Percentiles rank a stretch among this genome's conserved stretches.
phyloP scores from a whole-genome alignment of 768 basidiomycete genomes.

The Mycena leptocephala region DNA sequence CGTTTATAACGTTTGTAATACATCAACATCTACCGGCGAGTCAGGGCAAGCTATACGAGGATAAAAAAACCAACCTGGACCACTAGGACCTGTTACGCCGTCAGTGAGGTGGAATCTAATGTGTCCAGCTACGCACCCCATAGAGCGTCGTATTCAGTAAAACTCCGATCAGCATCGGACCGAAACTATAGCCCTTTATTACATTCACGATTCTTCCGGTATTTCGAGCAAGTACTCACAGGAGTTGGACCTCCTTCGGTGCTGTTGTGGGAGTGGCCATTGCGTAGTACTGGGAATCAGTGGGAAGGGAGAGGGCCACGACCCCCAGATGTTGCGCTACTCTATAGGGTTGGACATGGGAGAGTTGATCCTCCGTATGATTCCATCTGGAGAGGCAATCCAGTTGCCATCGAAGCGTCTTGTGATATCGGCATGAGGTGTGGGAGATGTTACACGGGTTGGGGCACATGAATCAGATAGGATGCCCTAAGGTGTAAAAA shows the following conservation, averaged over 20 bases:
- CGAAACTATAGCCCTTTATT: background rate
- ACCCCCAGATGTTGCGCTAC: background rate
- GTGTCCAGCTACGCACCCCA: background rate
- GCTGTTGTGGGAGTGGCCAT: background rate
- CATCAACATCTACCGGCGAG: background rate
- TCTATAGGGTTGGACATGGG: background rate
- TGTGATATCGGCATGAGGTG: no score
- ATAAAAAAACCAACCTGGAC: slow-evolving; percentile 1
- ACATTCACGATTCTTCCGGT: no score
- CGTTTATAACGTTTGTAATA: slow-evolving; percentile 23
- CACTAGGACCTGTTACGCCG: slow-evolving; percentile 2
- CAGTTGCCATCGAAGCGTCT: background rate
- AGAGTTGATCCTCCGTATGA: background rate
- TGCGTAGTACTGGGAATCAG: background rate
- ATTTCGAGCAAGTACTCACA: background rate
- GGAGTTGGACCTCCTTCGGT: background rate
- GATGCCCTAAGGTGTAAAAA: no score
- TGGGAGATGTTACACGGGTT: no score
- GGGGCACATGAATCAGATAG: no score
- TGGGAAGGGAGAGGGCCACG: background rate
- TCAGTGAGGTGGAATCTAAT: background rate
- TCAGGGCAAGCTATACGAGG: background rate
- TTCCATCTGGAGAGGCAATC: no score
- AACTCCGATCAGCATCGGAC: slow-evolving; percentile 4
- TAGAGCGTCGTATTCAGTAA: slow-evolving; percentile 9